Conservation (phyloP, 768 basidiomycete species). For the Lactifluus piperatus region DNA sequence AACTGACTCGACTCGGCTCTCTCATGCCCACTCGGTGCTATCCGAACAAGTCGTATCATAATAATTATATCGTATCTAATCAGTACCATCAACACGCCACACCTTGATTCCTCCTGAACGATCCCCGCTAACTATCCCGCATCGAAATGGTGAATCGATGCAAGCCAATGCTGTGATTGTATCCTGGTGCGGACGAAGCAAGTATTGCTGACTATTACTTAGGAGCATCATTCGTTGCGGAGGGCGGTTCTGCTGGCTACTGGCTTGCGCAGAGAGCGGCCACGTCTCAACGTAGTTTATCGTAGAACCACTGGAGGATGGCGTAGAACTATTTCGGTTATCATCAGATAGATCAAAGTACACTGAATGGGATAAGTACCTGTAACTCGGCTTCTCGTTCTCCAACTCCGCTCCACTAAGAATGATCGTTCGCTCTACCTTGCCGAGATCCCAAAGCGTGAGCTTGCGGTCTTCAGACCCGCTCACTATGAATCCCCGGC, state of each 20-base stretch:
- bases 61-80: too few relatives aligned
- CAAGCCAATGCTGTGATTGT: slow-evolving; percentile 78
- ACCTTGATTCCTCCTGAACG: slow-evolving; percentile 85
- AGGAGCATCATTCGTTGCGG: slow-evolving; percentile 71
- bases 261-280: slow-evolving; percentile 34
- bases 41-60: too few relatives aligned
- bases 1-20: not conserved
- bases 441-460: slow-evolving; percentile 79
- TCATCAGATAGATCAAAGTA: slow-evolving; percentile 1
- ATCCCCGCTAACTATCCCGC: slow-evolving; percentile 89
- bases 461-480: slow-evolving; percentile 89
- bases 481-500: slow-evolving; percentile 68
- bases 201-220: slow-evolving; percentile 72
- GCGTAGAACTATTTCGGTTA: slow-evolving; percentile 25
- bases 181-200: slow-evolving; percentile 85
- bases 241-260: slow-evolving; percentile 53
- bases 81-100: slow-evolving; percentile 59
- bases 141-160: slow-evolving; percentile 88
- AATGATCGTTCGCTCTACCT: slow-evolving; percentile 62
- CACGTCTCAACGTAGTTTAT: slow-evolving; percentile 59
- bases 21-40: slow-evolving; percentile 1
- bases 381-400: slow-evolving; percentile 66
- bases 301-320: slow-evolving; percentile 35
- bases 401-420: slow-evolving; percentile 75
- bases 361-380: slow-evolving; percentile 35